Evolutionary conservation across 306 rosid genomes (phyloP).

Genomic region (Vicia faba): DNA sequence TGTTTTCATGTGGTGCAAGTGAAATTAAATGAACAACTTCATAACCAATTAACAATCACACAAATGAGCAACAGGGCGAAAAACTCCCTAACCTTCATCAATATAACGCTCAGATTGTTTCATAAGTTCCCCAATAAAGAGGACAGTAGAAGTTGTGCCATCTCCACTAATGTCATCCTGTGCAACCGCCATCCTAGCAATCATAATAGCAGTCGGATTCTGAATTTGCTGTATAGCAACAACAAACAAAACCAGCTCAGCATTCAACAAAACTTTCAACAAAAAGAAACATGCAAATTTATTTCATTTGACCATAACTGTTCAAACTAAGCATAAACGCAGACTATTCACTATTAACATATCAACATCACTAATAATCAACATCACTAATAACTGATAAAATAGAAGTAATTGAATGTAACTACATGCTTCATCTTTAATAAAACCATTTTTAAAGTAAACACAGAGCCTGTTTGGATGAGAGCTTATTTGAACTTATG

Average conservation of each 20-base stretch:
- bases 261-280: neutral
- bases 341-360: neutral
- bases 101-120: slow-evolving; percentile 89
- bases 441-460: neutral
- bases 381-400: too few species aligned
- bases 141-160: slow-evolving; percentile 93
- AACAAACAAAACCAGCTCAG: neutral
- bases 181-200: slow-evolving; percentile 95
- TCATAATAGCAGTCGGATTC: slow-evolving; percentile 98
- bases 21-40: neutral
- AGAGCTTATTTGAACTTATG: neutral
- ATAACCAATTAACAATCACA: slow-evolving; percentile 5
- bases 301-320: neutral
- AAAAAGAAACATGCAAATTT: neutral
- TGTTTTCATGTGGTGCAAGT: too few species aligned
- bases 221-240: slow-evolving; percentile 79
- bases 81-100: slow-evolving; percentile 70
- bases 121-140: slow-evolving; percentile 97
- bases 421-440: too few species aligned
- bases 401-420: neutral
- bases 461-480: neutral
- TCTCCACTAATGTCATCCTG: slow-evolving; percentile 96
- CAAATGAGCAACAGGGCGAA: neutral
- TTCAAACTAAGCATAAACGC: neutral
- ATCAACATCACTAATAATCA: neutral